These are phyloP conservation scores for Tuber brumale DNA, from an alignment of 495 filamentous ascomycete genomes.

Conservation along the genomic window DNA sequence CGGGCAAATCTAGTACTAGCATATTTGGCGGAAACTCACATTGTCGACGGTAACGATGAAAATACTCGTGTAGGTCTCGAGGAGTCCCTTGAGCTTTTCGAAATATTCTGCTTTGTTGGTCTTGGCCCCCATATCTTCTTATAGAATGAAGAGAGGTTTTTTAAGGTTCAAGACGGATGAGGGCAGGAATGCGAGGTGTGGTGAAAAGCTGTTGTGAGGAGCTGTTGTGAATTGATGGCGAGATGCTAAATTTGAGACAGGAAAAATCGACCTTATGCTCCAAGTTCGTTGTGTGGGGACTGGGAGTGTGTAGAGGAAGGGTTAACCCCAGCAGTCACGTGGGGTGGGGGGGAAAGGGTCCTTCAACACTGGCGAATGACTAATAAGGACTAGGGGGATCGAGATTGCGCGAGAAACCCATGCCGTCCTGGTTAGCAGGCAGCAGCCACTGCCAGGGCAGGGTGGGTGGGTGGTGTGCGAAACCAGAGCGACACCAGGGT, in stretches of 20 bases:
- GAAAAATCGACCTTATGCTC: neutral
- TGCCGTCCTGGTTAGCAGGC: neutral
- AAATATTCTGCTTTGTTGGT: slow-evolving; percentile 96
- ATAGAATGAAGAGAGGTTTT: slow-evolving; percentile 83
- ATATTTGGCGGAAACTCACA: slow-evolving; percentile 47
- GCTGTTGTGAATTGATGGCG: neutral
- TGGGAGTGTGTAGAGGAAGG: neutral
- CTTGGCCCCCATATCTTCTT: slow-evolving; percentile 99
- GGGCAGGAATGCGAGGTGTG: neutral
- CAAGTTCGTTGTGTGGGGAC: neutral
- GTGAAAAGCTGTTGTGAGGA: neutral
- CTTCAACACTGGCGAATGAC: neutral
- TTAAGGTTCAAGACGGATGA: slow-evolving; percentile 59
- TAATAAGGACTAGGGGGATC: neutral
- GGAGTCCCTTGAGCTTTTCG: slow-evolving; percentile 92
- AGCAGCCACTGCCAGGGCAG: neutral
- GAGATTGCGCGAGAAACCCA: neutral
- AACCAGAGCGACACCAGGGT: neutral
- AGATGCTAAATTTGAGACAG: neutral
- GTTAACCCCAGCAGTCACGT: neutral
- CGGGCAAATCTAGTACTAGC: neutral
- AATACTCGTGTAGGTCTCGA: slow-evolving; percentile 86
- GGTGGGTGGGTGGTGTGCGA: neutral
- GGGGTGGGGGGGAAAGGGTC: neutral
- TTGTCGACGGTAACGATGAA: slow-evolving; percentile 97